These are phyloP conservation scores for Adiantum capillusveneris DNA, from an alignment of 75 land plant genomes.

Conservation along the genomic window DNA sequence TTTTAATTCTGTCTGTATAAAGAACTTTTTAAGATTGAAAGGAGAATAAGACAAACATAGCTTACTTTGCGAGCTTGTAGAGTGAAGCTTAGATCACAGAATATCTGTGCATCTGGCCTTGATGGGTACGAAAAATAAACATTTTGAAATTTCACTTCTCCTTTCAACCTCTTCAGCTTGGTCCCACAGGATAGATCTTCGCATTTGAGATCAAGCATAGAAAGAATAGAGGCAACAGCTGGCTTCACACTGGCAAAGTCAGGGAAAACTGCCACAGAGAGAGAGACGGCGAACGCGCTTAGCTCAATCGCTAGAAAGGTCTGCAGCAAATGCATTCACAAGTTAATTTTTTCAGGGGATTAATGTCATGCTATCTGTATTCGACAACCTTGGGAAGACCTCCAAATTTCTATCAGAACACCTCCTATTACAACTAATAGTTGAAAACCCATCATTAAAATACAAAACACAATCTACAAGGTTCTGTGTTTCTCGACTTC, in stretches of 20 bases:
- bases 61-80: no score
- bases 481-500: no score
- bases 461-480: no score
- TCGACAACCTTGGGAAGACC: no score
- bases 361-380: no score
- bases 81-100: slow-evolving; percentile 49
- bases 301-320: slow-evolving; percentile 70
- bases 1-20: no score
- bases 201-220: slow-evolving; percentile 80
- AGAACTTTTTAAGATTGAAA: no score
- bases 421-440: no score
- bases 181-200: slow-evolving; percentile 70
- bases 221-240: slow-evolving; percentile 77
- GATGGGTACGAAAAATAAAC: slow-evolving; percentile 89
- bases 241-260: slow-evolving; percentile 53
- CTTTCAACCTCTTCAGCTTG: slow-evolving; percentile 84
- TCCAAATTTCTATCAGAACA: no score
- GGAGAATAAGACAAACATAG: no score
- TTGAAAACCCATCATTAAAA: no score
- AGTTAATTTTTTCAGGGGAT: no score
- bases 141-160: slow-evolving; percentile 79
- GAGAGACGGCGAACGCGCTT: slow-evolving; percentile 59
- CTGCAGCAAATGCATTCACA: slow-evolving; percentile 13
- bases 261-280: slow-evolving; percentile 48
- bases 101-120: slow-evolving; percentile 68